phyloP scores from a whole-genome alignment of 768 basidiomycete genomes.

The Cyclocybe cylindracea region DNA sequence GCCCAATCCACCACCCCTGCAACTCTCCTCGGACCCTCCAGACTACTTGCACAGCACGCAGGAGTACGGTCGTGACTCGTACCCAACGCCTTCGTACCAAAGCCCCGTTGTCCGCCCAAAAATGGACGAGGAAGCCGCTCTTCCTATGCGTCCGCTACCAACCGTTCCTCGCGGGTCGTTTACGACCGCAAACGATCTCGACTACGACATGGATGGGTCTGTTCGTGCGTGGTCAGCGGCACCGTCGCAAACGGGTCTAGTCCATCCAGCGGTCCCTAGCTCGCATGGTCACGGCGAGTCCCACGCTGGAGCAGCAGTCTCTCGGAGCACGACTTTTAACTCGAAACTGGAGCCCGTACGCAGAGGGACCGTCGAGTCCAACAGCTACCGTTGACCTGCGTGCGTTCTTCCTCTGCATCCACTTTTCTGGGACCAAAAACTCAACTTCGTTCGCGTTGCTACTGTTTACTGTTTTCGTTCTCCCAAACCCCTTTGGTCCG shows the following conservation, averaged over 20 bases:
- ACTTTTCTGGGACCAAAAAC: no score
- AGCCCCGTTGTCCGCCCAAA: not conserved
- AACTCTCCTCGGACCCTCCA: no score
- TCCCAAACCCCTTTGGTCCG: no score
- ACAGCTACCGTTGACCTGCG: not conserved
- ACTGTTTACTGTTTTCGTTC: no score
- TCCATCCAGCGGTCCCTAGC: not conserved
- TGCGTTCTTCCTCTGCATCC: no score
- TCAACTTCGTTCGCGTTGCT: no score
- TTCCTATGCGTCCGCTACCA: constrained; percentile 12
- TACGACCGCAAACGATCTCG: constrained; percentile 1
- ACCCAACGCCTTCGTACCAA: not conserved
- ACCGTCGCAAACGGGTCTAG: not conserved
- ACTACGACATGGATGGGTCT: not conserved
- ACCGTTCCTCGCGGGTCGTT: constrained; percentile 5
- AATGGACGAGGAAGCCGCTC: not conserved
- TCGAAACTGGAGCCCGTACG: constrained; percentile 8
- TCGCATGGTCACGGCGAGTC: constrained; percentile 2
- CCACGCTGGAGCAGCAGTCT: not conserved
- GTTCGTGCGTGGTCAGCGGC: not conserved
- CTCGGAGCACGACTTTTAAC: constrained; percentile 6
- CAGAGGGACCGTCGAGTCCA: not conserved
- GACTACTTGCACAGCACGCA: no score
- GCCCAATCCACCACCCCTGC: no score
- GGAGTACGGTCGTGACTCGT: no score